Evolutionary conservation across 768 basidiomycete species (phyloP), one percentile per base, ranked within the genome.

Genomic region (Hericium rajendrae): DNA sequence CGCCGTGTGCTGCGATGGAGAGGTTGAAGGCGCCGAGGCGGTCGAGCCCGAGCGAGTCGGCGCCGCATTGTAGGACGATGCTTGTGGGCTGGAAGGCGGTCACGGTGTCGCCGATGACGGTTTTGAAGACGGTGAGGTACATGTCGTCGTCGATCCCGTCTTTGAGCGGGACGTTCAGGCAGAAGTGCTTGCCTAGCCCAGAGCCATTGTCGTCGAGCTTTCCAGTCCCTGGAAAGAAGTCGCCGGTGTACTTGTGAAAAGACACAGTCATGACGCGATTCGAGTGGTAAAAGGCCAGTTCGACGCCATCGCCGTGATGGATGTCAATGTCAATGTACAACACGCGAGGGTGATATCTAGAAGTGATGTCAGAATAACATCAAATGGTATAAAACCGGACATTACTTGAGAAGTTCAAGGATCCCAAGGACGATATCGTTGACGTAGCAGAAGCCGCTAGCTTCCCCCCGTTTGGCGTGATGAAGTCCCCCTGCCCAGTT

Each of bases 281-380:
- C 40, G 92, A 88, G 64, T 95, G 88, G 72, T 95, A 99, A 71
- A 99, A 98, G 0, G 95, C 97, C 59, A 95, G 88, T 67, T 99
- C 93, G 2, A 99, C 97, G 22, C 95, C 95, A 66, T 99, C 95
- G 8, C 95, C 95, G 64, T 99, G 95, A 70, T 99, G 95, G 56
- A 98, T 97, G 67, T 99, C 95, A 62, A 99, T 99, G 73, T 99
- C 95, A 64, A 99, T 93, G 69, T 99, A 99, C 8, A 99, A 76
- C 3, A 99, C 95, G 16, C 95, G 85, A 6, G 95, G 88, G 63
- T 94, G 90, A 66, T 89, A 86, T 68, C 95, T 97, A 59, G 10
- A 15, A 50, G 15, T 8, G 32, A 8, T 32, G 32, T 32, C 32
- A 32, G 51, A 28, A 26, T 51, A n/a, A 24, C 53, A 15, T 28